Conservation (phyloP, 2,329 filamentous ascomycete species). For the Ascosphaera apis region DNA sequence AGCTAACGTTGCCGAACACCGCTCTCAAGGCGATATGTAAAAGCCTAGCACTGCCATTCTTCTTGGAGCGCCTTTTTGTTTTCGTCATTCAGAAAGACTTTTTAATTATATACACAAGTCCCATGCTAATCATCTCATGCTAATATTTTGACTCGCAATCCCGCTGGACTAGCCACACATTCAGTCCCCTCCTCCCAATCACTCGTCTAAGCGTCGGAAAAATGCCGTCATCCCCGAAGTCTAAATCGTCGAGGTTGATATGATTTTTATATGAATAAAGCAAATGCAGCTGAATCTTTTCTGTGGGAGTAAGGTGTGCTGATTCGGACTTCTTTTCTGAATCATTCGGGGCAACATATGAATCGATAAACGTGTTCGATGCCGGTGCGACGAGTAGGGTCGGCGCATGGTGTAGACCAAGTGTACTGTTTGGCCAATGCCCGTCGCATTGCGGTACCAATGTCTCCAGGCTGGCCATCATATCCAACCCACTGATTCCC, state of each 20-base stretch:
- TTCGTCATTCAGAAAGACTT: no score
- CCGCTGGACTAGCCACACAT: conserved; percentile 23
- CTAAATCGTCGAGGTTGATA: conserved; percentile 28
- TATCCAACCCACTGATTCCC: conserved; percentile 20
- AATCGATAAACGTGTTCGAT: conserved; percentile 21
- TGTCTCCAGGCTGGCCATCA: conserved; percentile 18
- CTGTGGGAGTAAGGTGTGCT: background rate
- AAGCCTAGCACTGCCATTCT: no score
- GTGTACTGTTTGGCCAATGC: conserved; percentile 4
- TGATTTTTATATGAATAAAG: conserved; percentile 24
- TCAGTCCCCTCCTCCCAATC: conserved; percentile 24
- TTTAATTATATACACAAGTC: background rate
- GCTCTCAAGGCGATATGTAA: no score
- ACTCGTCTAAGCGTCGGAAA: conserved; percentile 22
- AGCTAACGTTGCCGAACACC: no score
- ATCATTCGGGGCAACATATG: conserved; percentile 9
- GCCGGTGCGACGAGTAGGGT: conserved; percentile 23
- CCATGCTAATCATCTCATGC: background rate
- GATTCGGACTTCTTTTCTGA: conserved; percentile 1
- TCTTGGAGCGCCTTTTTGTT: no score
- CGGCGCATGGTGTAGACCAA: conserved; percentile 4
- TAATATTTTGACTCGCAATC: background rate
- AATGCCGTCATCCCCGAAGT: conserved; percentile 26
- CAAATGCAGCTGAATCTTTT: conserved; percentile 14
- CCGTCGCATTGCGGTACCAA: conserved; percentile 12